Conservation (phyloP, 257 asterid species). For the Lycium ferocissimum region DNA sequence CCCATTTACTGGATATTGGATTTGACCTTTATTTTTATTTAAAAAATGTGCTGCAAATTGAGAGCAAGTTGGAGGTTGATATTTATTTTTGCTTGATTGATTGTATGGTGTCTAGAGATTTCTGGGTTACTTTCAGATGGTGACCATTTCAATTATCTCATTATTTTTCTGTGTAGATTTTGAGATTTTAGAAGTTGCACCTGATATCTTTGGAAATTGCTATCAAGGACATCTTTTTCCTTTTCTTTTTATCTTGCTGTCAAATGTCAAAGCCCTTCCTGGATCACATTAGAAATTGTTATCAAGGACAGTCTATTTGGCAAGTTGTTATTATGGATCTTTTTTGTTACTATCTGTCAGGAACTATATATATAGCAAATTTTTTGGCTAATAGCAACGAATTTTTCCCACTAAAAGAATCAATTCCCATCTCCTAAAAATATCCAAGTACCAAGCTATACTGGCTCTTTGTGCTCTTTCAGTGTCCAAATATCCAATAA, state of each 20-base stretch:
- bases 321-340: constrained; percentile 8
- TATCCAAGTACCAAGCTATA: not conserved
- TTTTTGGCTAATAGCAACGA: constrained; percentile 13
- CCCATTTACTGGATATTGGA: not conserved
- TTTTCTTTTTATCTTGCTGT: constrained; percentile 30
- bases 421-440: not conserved
- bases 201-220: constrained; percentile 17
- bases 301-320: not conserved
- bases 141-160: constrained; percentile 2
- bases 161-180: not conserved
- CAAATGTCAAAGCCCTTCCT: constrained; percentile 20
- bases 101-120: constrained; percentile 24
- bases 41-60: constrained; percentile 5
- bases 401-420: not conserved
- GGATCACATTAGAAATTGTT: not conserved
- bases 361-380: not conserved
- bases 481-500: not conserved
- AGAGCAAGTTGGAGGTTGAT: not conserved
- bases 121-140: constrained; percentile 20
- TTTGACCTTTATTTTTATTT: not conserved
- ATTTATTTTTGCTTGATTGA: not conserved
- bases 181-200: constrained; percentile 16
- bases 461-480: not conserved
- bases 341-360: constrained; percentile 28
- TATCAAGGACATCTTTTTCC: constrained; percentile 31